These are phyloP conservation scores for Rhizopogon vinicolor DNA, from an alignment of 768 basidiomycete genomes.

Conservation along the genomic window DNA sequence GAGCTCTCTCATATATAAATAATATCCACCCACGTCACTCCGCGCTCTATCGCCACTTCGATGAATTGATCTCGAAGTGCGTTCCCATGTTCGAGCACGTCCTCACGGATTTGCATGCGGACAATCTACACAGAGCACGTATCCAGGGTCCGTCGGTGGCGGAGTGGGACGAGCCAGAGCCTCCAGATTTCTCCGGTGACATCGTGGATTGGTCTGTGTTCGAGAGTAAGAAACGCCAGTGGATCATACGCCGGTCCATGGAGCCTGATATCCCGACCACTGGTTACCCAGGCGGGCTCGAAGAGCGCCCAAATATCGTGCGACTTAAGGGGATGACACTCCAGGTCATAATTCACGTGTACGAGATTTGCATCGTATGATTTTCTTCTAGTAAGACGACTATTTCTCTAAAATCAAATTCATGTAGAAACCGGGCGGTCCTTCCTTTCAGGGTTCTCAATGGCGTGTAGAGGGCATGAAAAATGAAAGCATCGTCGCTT, in stretches of 20 bases:
- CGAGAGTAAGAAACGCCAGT: conserved; percentile 37
- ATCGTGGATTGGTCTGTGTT: conserved; percentile 43
- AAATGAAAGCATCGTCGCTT: conserved; percentile 47
- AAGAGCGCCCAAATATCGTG: conserved; percentile 34
- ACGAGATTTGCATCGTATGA: conserved; percentile 39
- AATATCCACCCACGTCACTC: conserved; percentile 37
- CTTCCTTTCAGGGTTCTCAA: conserved; percentile 27
- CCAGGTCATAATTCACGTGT: conserved; percentile 39
- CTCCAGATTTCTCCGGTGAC: conserved; percentile 44
- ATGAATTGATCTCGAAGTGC: conserved; percentile 28
- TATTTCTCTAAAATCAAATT: not conserved
- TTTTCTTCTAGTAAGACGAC: not conserved
- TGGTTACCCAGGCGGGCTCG: conserved; percentile 45
- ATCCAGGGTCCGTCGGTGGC: conserved; percentile 40
- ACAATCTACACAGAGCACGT: conserved; percentile 39
- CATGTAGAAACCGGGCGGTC: conserved; percentile 27
- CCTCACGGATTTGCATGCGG: conserved; percentile 47
- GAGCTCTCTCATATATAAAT: conserved; percentile 49
- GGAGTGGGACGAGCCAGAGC: conserved; percentile 45
- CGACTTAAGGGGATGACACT: conserved; percentile 33
- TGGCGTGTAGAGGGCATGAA: conserved; percentile 54
- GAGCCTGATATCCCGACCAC: conserved; percentile 37
- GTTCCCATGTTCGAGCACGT: conserved; percentile 49
- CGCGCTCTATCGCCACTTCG: conserved; percentile 28
- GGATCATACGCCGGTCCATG: conserved; percentile 40